These are phyloP conservation scores for Cucumis melo DNA, from an alignment of 306 rosid species.

Conservation along the genomic window DNA sequence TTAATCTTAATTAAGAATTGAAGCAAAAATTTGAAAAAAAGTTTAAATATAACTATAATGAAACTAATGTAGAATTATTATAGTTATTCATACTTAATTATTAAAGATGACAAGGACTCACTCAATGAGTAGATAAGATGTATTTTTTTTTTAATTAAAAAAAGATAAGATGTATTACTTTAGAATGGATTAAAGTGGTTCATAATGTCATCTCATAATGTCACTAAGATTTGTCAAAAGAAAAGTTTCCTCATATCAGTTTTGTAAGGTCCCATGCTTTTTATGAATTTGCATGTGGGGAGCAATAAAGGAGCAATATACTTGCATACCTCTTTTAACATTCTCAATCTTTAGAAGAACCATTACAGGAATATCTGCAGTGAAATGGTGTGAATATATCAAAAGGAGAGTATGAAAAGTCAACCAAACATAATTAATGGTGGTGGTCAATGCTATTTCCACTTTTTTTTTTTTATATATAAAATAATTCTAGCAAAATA, in stretches of 20 bases:
- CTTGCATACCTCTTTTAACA: not conserved
- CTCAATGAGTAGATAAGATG: not conserved
- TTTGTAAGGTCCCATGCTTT: not conserved
- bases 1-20: no score
- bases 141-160: not conserved
- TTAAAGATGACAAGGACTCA: not conserved
- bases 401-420: not conserved
- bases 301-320: slow-evolving; percentile 11
- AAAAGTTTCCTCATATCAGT: not conserved
- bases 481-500: no score
- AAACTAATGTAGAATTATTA: not conserved
- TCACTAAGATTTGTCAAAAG: not conserved
- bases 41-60: not conserved
- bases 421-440: not conserved
- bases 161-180: not conserved
- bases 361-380: not conserved
- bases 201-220: not conserved
- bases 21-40: no score
- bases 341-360: not conserved
- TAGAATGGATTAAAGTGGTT: not conserved
- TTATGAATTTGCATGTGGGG: slow-evolving; percentile 36
- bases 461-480: not conserved
- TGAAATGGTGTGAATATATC: not conserved
- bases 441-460: not conserved
- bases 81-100: not conserved